These are phyloP conservation scores for Zygosaccharomyces sapae DNA, from an alignment of 1,139 yeast species.

Conservation along the genomic window DNA sequence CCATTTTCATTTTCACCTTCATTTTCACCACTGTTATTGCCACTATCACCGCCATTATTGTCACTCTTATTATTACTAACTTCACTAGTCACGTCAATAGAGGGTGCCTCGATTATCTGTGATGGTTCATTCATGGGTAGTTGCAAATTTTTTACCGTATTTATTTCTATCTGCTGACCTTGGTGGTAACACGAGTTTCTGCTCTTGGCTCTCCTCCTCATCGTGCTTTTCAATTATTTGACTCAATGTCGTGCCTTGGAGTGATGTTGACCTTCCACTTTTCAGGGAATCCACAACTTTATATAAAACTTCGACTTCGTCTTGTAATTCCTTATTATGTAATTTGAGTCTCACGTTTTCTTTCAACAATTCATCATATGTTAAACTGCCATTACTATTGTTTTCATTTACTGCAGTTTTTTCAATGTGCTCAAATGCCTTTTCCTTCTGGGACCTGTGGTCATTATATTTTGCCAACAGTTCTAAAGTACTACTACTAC, in stretches of 20 bases:
- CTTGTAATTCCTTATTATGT: constrained; percentile 27
- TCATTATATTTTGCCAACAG: constrained; percentile 31
- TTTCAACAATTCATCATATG: constrained; percentile 33
- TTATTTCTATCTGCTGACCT: constrained; percentile 32
- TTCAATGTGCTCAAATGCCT: constrained; percentile 28
- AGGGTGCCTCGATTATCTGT: background rate
- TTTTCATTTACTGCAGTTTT: constrained; percentile 16
- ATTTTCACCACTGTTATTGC: too few relatives aligned
- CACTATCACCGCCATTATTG: background rate
- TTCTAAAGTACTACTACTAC: constrained; percentile 25
- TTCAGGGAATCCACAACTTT: constrained; percentile 22
- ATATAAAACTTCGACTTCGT: constrained; percentile 27
- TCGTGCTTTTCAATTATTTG: constrained; percentile 15
- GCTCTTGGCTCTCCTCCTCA: constrained; percentile 9
- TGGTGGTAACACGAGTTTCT: constrained; percentile 28
- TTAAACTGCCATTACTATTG: constrained; percentile 12
- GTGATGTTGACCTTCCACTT: constrained; percentile 5
- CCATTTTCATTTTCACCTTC: too few relatives aligned
- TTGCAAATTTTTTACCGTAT: constrained; percentile 19
- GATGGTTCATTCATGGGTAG: constrained; percentile 5
- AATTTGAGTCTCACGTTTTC: constrained; percentile 31
- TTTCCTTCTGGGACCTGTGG: constrained; percentile 28
- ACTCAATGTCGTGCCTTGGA: constrained; percentile 10
- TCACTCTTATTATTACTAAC: background rate
- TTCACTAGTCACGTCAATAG: constrained; percentile 6